Percentiles rank a stretch among this genome's conserved stretches.
Evolutionary conservation across 2,329 filamentous ascomycete species (phyloP).

Genomic region (Diaporthe longicolla): DNA sequence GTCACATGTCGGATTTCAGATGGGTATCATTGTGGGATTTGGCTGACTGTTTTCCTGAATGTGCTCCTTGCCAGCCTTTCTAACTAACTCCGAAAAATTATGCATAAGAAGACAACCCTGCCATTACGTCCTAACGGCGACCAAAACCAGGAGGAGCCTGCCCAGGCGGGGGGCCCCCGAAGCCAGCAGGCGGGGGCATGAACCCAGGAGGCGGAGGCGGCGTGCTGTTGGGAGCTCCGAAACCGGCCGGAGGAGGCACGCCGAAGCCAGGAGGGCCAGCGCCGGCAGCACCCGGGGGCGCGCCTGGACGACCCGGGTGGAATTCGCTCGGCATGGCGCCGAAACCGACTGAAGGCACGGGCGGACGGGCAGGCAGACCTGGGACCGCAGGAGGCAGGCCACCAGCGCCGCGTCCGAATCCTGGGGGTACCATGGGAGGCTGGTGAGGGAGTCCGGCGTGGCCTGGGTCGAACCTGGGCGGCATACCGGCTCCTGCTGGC

Average conservation of each 20-base stretch:
- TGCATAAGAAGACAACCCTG: background rate
- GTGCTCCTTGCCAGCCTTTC: background rate
- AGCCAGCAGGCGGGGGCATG: conserved; percentile 59
- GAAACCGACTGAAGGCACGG: conserved; percentile 60
- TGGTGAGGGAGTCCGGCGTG: conserved; percentile 33
- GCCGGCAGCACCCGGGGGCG: conserved; percentile 49
- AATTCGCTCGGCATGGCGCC: conserved; percentile 62
- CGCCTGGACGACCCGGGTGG: conserved; percentile 60
- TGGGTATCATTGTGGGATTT: background rate
- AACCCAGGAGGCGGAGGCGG: conserved; percentile 55
- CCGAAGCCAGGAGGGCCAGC: conserved; percentile 56
- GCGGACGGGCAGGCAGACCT: conserved; percentile 65
- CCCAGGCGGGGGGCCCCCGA: conserved; percentile 38
- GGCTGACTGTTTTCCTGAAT: background rate
- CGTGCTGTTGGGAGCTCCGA: conserved; percentile 54
- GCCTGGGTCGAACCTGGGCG: conserved; percentile 39
- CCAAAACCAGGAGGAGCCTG: conserved; percentile 47
- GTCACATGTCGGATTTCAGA: background rate
- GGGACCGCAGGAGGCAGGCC: conserved; percentile 63
- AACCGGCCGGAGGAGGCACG: conserved; percentile 55
- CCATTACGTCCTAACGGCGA: conserved; percentile 29
- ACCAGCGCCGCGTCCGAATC: conserved; percentile 48
- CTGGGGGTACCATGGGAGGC: conserved; percentile 40
- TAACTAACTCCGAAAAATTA: background rate
- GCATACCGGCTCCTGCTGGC: conserved; percentile 43